Evolutionary conservation across 1,284 basidiomycete species (phyloP).

Genomic region (Kalmanozyma brasiliensis): DNA sequence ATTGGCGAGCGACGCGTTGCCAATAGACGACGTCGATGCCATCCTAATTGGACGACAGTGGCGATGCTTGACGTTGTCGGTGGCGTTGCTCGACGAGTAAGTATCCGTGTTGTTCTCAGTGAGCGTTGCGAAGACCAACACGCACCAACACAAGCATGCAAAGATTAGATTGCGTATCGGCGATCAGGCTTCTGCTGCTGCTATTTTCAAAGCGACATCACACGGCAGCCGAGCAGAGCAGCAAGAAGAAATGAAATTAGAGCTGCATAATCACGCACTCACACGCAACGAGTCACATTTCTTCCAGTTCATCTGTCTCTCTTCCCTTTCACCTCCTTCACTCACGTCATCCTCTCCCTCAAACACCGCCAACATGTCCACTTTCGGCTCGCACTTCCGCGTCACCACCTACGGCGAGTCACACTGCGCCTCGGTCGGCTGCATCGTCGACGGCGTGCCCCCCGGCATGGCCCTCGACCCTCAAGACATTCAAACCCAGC

Average conservation of each 20-base stretch:
- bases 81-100: too few species aligned
- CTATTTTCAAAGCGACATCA: too few species aligned
- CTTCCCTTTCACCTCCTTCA: background rate
- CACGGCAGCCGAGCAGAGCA: background rate
- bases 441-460: constrained; percentile 96
- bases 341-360: background rate
- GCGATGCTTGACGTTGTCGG: too few species aligned
- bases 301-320: constrained; percentile 2
- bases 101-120: constrained; percentile 7
- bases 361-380: constrained; percentile 77
- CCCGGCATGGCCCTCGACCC: constrained; percentile 85
- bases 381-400: constrained; percentile 87
- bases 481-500: constrained; percentile 88
- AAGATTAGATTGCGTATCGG: background rate
- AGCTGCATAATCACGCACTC: background rate
- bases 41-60: constrained; percentile 1
- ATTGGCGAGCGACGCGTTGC: constrained; percentile 24
- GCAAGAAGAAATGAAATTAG: background rate
- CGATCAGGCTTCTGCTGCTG: background rate
- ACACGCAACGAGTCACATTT: constrained; percentile 10
- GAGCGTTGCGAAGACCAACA: background rate
- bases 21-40: constrained; percentile 36
- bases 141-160: constrained; percentile 1
- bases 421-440: constrained; percentile 95
- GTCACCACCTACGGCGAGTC: constrained; percentile 98